A percentile compares a stretch with the other conserved stretches of the same genome.
Conservation (phyloP, 1,284 basidiomycete genomes). For the Polyporus tsugae region DNA sequence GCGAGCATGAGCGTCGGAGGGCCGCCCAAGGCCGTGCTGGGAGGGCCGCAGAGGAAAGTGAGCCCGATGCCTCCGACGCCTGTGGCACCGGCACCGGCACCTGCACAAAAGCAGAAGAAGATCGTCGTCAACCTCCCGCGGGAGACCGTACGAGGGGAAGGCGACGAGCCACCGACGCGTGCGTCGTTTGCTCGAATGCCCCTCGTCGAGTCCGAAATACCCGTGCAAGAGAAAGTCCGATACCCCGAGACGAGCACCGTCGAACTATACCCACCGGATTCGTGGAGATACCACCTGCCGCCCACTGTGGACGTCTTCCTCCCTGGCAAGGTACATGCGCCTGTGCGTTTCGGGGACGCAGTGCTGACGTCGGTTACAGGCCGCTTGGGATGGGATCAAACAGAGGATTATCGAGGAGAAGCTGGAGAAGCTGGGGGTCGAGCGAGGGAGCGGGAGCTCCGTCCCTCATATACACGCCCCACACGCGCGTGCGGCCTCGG, state of each 20-base stretch:
- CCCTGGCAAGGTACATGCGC: conserved; percentile 72
- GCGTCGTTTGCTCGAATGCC: conserved; percentile 71
- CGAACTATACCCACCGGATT: conserved; percentile 69
- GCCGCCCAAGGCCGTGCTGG: conserved; percentile 82
- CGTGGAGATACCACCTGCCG: conserved; percentile 62
- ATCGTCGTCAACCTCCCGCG: conserved; percentile 74
- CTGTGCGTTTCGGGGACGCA: not conserved
- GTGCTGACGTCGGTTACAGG: conserved; percentile 47
- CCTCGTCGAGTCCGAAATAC: conserved; percentile 52
- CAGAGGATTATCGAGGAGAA: conserved; percentile 80
- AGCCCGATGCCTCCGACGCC: conserved; percentile 64
- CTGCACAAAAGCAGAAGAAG: conserved; percentile 67
- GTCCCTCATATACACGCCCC: conserved; percentile 70
- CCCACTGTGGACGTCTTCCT: conserved; percentile 79
- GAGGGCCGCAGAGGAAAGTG: conserved; percentile 77
- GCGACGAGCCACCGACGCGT: conserved; percentile 53
- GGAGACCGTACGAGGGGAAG: conserved; percentile 61
- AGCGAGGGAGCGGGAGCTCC: conserved; percentile 65
- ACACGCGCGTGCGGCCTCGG: conserved; percentile 81
- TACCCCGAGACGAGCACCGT: conserved; percentile 60
- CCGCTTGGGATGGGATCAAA: conserved; percentile 76
- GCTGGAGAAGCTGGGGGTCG: conserved; percentile 78
- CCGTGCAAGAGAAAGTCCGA: conserved; percentile 44
- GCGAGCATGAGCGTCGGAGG: conserved; percentile 76
- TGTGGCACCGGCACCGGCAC: conserved; percentile 36